Percentiles rank a stretch among this genome's conserved stretches.
Evolutionary conservation across 352 stramenopile genomes (phyloP).

Genomic region (Globisporangium abappressorium): DNA sequence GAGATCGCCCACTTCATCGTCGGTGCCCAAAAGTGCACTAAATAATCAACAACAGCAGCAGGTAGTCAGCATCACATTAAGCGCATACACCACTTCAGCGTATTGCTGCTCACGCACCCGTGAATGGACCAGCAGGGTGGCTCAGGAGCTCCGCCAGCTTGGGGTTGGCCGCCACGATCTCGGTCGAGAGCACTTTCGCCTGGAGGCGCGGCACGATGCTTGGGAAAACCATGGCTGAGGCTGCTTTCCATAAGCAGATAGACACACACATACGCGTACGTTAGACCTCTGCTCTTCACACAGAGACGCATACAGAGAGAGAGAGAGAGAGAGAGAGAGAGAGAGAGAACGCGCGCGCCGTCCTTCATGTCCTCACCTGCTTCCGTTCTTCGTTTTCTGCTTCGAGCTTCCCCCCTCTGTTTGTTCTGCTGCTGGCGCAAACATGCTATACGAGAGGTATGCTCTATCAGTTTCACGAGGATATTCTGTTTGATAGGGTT

Average conservation of each 20-base stretch:
- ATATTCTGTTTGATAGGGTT: neutral
- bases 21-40: conserved; percentile 89
- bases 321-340: neutral
- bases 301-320: neutral
- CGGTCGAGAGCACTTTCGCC: conserved; percentile 66
- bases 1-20: conserved; percentile 89
- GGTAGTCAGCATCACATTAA: neutral
- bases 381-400: conserved; percentile 11
- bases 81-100: neutral
- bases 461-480: neutral
- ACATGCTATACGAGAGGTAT: conserved; percentile 5
- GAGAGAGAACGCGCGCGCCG: neutral
- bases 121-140: conserved; percentile 86
- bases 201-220: conserved; percentile 74
- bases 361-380: neutral
- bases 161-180: conserved; percentile 67
- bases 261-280: neutral
- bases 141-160: conserved; percentile 56
- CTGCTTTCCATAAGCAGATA: neutral
- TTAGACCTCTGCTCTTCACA: neutral
- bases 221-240: conserved; percentile 39
- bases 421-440: neutral
- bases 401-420: conserved; percentile 6
- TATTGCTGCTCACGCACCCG: conserved; percentile 31
- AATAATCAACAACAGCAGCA: neutral